Conservation (phyloP, 2,329 filamentous ascomycete genomes). For the Metarhizium humberi region DNA sequence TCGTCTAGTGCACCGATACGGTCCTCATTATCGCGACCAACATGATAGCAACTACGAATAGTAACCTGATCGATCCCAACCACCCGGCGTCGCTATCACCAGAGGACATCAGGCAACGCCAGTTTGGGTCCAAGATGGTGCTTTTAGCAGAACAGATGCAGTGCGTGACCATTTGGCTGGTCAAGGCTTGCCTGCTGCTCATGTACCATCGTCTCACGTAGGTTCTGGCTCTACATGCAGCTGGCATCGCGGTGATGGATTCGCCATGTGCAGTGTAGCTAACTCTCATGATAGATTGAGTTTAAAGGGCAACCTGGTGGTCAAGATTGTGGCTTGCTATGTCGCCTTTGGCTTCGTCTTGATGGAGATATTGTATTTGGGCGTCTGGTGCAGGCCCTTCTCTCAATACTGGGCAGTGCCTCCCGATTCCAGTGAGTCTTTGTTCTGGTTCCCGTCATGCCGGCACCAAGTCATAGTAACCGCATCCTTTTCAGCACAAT, state of each 20-base stretch:
- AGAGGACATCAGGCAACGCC: slow-evolving; percentile 29
- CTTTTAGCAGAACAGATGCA: slow-evolving; percentile 54
- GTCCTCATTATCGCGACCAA: slow-evolving; percentile 45
- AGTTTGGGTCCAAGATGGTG: slow-evolving; percentile 51
- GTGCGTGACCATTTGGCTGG: slow-evolving; percentile 45
- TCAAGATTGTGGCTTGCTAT: slow-evolving; percentile 40
- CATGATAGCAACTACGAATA: slow-evolving; percentile 44
- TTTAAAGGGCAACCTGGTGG: slow-evolving; percentile 34
- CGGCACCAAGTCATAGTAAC: neutral
- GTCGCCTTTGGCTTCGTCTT: slow-evolving; percentile 35
- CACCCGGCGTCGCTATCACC: slow-evolving; percentile 33
- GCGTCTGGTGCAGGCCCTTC: slow-evolving; percentile 48
- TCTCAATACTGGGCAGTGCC: slow-evolving; percentile 49
- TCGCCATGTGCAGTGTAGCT: no score
- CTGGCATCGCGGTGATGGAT: neutral
- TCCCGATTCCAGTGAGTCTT: slow-evolving; percentile 31
- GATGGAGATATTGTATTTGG: slow-evolving; percentile 40
- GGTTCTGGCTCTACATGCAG: slow-evolving; percentile 10
- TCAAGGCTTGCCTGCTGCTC: slow-evolving; percentile 48
- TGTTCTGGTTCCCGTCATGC: neutral
- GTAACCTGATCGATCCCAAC: slow-evolving; percentile 46
- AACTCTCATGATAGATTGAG: slow-evolving; percentile 25
- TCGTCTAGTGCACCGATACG: slow-evolving; percentile 37
- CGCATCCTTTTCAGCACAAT: slow-evolving; percentile 34
- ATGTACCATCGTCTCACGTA: slow-evolving; percentile 48